Percentiles rank a stretch among this genome's conserved stretches.
These are phyloP conservation scores for Calycina herbarum DNA, from an alignment of 2,329 filamentous ascomycete species.

Conservation along the genomic window DNA sequence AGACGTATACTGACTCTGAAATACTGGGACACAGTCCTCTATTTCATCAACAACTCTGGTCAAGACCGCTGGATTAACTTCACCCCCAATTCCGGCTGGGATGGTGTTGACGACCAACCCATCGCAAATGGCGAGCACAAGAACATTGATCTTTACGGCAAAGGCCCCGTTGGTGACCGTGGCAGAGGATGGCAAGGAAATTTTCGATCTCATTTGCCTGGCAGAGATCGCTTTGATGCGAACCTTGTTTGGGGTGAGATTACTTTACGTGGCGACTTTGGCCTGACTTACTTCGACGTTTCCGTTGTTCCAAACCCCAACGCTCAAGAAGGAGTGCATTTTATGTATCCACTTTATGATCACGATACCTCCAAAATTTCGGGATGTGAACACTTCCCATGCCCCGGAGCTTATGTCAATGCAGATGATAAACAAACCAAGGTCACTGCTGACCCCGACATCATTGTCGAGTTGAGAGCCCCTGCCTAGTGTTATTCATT, in stretches of 20 bases:
- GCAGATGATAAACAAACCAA: background rate
- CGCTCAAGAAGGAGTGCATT: background rate
- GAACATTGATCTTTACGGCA: background rate
- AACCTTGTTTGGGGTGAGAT: background rate
- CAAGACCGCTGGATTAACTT: background rate
- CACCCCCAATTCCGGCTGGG: background rate
- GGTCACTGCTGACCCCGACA: background rate
- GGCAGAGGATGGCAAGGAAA: background rate
- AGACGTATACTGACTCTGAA: too few relatives aligned
- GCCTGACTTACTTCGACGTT: background rate
- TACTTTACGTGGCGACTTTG: background rate
- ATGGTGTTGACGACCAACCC: background rate
- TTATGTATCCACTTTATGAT: background rate
- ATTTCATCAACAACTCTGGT: background rate
- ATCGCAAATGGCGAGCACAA: background rate
- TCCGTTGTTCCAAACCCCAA: background rate
- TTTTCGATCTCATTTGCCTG: background rate
- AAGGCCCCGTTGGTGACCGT: background rate
- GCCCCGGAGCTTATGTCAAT: background rate
- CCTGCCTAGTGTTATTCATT: background rate
- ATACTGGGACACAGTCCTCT: background rate
- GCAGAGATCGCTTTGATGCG: background rate
- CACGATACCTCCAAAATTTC: background rate
- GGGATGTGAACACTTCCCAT: background rate
- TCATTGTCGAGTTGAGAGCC: background rate